Evolutionary conservation across 2,329 filamentous ascomycete species (phyloP).

Genomic region (Cytospora schulzeri): DNA sequence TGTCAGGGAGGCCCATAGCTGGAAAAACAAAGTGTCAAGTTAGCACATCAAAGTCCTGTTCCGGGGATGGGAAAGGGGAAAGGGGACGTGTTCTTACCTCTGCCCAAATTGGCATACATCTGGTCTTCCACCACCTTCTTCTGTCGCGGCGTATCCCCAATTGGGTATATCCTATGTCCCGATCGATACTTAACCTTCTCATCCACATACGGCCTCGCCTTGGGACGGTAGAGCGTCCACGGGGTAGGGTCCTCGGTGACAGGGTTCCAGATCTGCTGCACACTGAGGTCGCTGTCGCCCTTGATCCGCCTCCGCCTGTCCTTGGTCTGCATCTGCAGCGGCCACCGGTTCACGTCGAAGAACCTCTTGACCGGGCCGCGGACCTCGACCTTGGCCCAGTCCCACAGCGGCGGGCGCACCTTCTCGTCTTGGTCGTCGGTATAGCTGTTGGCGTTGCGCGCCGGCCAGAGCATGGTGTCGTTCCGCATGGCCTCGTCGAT

Average conservation of each 20-base stretch:
- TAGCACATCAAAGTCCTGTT: background rate
- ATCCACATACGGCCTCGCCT: constrained; percentile 31
- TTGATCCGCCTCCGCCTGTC: constrained; percentile 36
- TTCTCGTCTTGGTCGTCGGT: constrained; percentile 30
- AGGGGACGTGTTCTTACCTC: constrained; percentile 20
- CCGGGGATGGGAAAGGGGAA: background rate
- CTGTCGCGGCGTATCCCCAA: constrained; percentile 44
- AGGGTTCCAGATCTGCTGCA: constrained; percentile 34
- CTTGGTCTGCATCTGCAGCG: constrained; percentile 42
- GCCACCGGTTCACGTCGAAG: constrained; percentile 54
- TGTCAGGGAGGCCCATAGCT: constrained; percentile 20
- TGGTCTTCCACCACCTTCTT: constrained; percentile 32
- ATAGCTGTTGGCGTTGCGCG: constrained; percentile 34
- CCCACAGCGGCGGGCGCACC: constrained; percentile 40
- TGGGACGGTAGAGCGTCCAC: constrained; percentile 29
- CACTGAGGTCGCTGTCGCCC: constrained; percentile 36
- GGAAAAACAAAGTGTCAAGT: background rate
- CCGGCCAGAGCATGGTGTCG: constrained; percentile 45
- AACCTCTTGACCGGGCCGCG: constrained; percentile 37
- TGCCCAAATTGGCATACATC: constrained; percentile 26
- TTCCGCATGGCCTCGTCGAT: constrained; percentile 49
- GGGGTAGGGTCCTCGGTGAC: constrained; percentile 33
- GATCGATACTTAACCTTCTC: constrained; percentile 32
- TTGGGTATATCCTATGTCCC: constrained; percentile 39
- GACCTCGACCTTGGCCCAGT: constrained; percentile 37